Percentiles rank a stretch among this genome's conserved stretches.
These are phyloP conservation scores for Endocalyx cinctus DNA, from an alignment of 2,329 filamentous ascomycete species.

Conservation along the genomic window DNA sequence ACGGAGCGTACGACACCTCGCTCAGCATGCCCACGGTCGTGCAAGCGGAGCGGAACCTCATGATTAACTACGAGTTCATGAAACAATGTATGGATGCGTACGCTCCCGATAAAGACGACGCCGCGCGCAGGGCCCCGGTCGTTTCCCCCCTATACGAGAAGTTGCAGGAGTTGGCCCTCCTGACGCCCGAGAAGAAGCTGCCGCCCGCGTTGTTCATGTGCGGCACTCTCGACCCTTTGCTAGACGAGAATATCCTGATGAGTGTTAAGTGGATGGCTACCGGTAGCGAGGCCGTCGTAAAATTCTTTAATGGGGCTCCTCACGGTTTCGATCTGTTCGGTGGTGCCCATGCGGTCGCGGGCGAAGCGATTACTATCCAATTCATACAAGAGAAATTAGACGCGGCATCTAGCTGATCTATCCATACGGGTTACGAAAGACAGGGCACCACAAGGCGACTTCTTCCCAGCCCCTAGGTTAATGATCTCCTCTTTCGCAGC, in stretches of 20 bases:
- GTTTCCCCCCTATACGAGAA: constrained; percentile 49
- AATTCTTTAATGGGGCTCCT: constrained; percentile 48
- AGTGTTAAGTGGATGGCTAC: constrained; percentile 42
- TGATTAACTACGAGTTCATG: constrained; percentile 44
- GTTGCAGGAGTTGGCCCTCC: constrained; percentile 22
- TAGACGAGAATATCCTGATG: constrained; percentile 41
- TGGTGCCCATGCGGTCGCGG: too few relatives aligned
- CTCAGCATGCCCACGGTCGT: constrained; percentile 31
- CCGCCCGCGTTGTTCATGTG: constrained; percentile 50
- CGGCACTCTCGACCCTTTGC: constrained; percentile 44
- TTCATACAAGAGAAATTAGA: too few relatives aligned
- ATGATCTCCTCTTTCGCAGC: too few relatives aligned
- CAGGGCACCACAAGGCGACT: too few relatives aligned
- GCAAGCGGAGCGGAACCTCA: constrained; percentile 7
- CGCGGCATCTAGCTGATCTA: too few relatives aligned
- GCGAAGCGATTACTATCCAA: too few relatives aligned
- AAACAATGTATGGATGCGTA: constrained; percentile 37
- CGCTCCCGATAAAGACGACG: constrained; percentile 26
- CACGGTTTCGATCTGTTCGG: constrained; percentile 41
- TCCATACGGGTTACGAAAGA: too few relatives aligned
- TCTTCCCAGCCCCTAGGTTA: too few relatives aligned
- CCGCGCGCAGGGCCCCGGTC: constrained; percentile 36
- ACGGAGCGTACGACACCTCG: constrained; percentile 45
- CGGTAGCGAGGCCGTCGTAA: constrained; percentile 34
- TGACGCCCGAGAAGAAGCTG: constrained; percentile 23